Base-by-base conservation (phyloP, 2,329 filamentous ascomycete species). In the Penicillium sp. region DNA sequence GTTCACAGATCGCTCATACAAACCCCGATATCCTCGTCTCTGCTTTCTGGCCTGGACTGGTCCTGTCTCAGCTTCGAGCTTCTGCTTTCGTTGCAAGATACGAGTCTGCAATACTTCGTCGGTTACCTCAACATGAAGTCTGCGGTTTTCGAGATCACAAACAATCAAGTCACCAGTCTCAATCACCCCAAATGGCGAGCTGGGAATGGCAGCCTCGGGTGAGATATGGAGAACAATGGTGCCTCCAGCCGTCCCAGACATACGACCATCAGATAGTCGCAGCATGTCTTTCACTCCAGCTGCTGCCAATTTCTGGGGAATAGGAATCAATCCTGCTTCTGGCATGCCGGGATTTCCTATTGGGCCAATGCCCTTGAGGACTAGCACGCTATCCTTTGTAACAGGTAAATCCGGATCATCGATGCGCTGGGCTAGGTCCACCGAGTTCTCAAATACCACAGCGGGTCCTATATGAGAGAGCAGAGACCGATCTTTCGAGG, bases 161-260 rank as follows among this genome's bases (percentile, higher is more conserved):
- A 68, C 69, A 40, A 83, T 78, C 23, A 74, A 49, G 62, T 83
- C 81, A 0, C 80, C 80, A 29, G 77, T 76, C 58, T 72, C 62
- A 0, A 83, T 73, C 3, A 81, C 66, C 0, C 80, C 80, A 58
- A 81, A 78, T 8, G 77, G 74, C 1, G 77, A 79, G 20, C 76
- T 75, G 0, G 75, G 71, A 11, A 81, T 60, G 1, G 73, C 79
- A 5, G 78, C 74, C 61, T 84, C 81, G 0, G 81, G 82, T 3
- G 77, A 80, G 27, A 83, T 75, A 59, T 84, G 81, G 22, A 84
- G 67, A 2, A 81, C 72, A 20, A 84, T 81, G 0, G 81, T 83
- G 3, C 81, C 81, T 0, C 81, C 81, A 2, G 81, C 81, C 3
- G 81, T 84, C 0, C 81, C 81, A 27, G 75, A 79, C 80, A 84